These are phyloP conservation scores for Cenchrus americanus DNA, from an alignment of 176 grass and related monocot genomes.

Conservation along the genomic window DNA sequence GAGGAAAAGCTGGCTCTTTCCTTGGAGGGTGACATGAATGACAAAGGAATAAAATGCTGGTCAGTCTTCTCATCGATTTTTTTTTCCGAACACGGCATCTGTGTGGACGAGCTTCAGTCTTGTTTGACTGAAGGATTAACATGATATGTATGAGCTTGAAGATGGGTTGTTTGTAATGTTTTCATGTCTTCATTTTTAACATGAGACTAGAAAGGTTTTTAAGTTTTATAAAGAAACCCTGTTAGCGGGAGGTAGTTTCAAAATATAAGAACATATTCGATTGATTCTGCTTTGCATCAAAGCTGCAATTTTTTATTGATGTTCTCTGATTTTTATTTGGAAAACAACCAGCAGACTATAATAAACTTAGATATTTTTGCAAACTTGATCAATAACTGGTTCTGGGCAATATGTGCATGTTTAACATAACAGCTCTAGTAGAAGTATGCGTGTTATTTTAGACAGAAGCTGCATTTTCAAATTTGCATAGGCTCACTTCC, in stretches of 20 bases:
- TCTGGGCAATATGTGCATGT: slow-evolving; percentile 1
- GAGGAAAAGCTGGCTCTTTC: slow-evolving; percentile 46
- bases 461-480: background rate
- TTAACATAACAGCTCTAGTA: background rate
- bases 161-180: slow-evolving; percentile 23
- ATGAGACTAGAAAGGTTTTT: background rate
- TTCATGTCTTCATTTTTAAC: background rate
- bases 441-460: background rate
- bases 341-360: background rate
- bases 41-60: slow-evolving; percentile 39
- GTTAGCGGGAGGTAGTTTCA: background rate
- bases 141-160: slow-evolving; percentile 16
- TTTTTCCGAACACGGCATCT: slow-evolving; percentile 17
- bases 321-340: background rate
- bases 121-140: background rate
- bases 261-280: slow-evolving; percentile 4
- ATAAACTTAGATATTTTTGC: background rate
- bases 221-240: background rate
- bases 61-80: slow-evolving; percentile 37
- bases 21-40: slow-evolving; percentile 37
- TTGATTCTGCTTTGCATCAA: slow-evolving; percentile 14
- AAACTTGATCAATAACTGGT: slow-evolving; percentile 3
- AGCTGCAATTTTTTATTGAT: slow-evolving; percentile 13
- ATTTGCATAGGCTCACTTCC: slow-evolving; percentile 21
- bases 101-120: slow-evolving; percentile 18